Evolutionary conservation across 2,329 filamentous ascomycete species (phyloP).

Genomic region (Thelonectria discophora): DNA sequence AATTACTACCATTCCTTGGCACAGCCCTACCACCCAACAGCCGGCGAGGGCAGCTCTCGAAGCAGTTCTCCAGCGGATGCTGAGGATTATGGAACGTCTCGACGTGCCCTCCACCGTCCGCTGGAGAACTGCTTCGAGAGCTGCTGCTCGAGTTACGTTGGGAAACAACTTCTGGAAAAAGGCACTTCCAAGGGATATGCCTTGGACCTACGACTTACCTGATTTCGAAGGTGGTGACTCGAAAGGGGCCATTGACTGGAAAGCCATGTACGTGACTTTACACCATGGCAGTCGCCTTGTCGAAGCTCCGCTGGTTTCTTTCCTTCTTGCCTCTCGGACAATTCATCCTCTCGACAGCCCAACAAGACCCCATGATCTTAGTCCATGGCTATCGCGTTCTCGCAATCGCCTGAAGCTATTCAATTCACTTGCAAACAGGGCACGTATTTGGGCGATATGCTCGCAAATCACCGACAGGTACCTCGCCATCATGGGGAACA

Average conservation of each 20-base stretch:
- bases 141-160: neutral
- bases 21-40: neutral
- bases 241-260: neutral
- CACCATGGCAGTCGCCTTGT: neutral
- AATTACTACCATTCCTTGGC: neutral
- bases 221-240: neutral
- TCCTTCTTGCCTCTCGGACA: no score
- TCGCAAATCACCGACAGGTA: neutral
- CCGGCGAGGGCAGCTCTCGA: neutral
- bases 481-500: neutral
- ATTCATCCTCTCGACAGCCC: no score
- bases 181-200: neutral
- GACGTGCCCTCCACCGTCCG: neutral
- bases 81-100: conserved; percentile 1
- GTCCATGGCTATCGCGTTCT: neutral
- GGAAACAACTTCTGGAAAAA: conserved; percentile 1
- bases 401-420: neutral
- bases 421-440: conserved; percentile 1
- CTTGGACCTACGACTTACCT: neutral
- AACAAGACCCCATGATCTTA: neutral
- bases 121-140: neutral
- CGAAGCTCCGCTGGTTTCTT: neutral
- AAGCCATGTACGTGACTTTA: neutral
- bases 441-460: neutral
- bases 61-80: neutral